Evolutionary conservation across 768 basidiomycete genomes (phyloP), one percentile per base, ranked within the genome.

Genomic region (Chalciporus sphaerocephalus): DNA sequence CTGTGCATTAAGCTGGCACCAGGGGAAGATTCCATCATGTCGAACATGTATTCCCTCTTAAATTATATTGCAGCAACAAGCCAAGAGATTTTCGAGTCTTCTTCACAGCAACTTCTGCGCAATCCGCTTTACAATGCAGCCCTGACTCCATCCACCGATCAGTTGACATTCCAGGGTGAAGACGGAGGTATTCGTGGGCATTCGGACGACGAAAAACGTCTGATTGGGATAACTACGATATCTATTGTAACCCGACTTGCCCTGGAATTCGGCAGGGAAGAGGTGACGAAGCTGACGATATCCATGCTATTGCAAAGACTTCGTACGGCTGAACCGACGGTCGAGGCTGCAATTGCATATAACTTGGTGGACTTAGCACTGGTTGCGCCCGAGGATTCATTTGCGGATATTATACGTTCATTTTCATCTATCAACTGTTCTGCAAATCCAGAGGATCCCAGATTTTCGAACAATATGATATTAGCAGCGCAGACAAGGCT

Each of bases 1-100:
- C 71, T 92, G 36, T 96, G 93, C 64, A 86, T 98, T 48, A 82
- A 92, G 90, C 72, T 91, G 30, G 83, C 88, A 13, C 85, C 88
- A 13, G 89, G 88, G 34, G 88, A 92, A 53, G 92, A 93, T 59
- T 76, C 92, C 28, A 77, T 89, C 60, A 85, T 93, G 79, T 97
- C 94, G 4, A 91, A 93, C 54, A 87, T 97, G 83, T 97, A 98
- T 64, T 96, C 95, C 5, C 78, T 98, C 11, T 75, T 98, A 48
- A 97, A 98, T 61, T 87, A 89, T 62, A 85, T 97, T 48, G 82
- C 89, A 2, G 82, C 87, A 4, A 83, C 90, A 2, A 85, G 83
- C 70, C 88, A 87, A 59, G 87, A 88, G 38, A 76, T 80, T 25
- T 75, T 75, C 27, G 85, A 86, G 40, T 68, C 59, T 39, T 70